A percentile compares a stretch with the other conserved stretches of the same genome.
Conservation (phyloP, 768 basidiomycete species). For the Naganishia vishniacii region DNA sequence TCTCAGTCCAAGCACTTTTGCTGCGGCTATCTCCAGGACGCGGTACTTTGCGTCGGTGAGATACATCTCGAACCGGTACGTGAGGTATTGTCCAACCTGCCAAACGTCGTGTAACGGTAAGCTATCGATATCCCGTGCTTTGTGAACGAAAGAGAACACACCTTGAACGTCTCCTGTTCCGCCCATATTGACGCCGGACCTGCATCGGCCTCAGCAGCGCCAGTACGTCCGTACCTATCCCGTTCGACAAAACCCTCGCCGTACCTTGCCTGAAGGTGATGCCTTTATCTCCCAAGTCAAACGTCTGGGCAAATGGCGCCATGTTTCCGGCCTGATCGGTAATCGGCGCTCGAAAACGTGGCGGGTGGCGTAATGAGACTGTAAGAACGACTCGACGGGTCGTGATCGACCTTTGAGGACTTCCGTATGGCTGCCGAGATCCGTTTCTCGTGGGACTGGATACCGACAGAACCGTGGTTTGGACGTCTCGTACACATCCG, state of each 20-base stretch:
- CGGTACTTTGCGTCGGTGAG: conserved; percentile 8
- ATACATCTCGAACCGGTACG: conserved; percentile 23
- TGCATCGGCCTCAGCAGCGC: conserved; percentile 7
- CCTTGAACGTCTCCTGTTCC: conserved; percentile 28
- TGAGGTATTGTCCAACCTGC: conserved; percentile 24
- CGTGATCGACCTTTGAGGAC: neutral
- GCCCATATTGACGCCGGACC: conserved; percentile 8
- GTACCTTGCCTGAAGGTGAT: conserved; percentile 14
- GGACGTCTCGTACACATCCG: conserved; percentile 16
- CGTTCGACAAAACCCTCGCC: conserved; percentile 19
- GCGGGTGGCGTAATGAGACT: conserved; percentile 37
- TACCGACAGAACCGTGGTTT: neutral
- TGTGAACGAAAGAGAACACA: neutral
- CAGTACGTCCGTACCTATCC: neutral
- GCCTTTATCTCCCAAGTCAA: neutral
- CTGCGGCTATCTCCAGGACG: conserved; percentile 30
- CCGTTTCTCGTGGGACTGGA: neutral
- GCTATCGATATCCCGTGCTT: neutral
- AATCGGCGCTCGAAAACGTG: conserved; percentile 33
- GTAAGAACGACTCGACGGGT: conserved; percentile 34
- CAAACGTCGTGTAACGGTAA: neutral
- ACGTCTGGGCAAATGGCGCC: neutral
- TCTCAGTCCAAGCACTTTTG: conserved; percentile 36
- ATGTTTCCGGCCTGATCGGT: neutral
- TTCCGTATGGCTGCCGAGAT: neutral